These are phyloP conservation scores for Trypanosoma melophagium DNA, from an alignment of 208 protist species.

Conservation along the genomic window DNA sequence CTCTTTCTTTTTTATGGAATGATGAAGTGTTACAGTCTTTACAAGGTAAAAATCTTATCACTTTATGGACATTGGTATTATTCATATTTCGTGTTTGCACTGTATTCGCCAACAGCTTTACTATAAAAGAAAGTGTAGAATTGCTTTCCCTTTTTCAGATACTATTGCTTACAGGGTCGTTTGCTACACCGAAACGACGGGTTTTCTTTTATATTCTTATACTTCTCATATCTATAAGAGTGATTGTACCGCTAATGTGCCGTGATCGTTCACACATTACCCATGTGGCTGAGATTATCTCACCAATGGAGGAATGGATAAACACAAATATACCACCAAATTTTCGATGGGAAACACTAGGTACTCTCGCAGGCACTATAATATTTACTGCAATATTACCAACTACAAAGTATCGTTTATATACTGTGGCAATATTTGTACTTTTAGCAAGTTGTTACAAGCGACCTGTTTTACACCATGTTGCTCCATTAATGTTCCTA, in stretches of 20 bases:
- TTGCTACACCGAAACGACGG: conserved; percentile 12
- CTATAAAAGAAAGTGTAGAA: conserved; percentile 67
- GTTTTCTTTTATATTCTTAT: conserved; percentile 15
- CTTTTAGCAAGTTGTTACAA: conserved; percentile 34
- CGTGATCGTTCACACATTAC: conserved; percentile 57
- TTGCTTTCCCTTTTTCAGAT: conserved; percentile 38
- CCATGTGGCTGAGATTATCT: conserved; percentile 43
- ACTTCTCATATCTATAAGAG: conserved; percentile 30
- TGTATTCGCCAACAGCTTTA: conserved; percentile 78
- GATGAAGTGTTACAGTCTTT: conserved; percentile 30
- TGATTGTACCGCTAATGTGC: conserved; percentile 38
- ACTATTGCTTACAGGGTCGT: conserved; percentile 11
- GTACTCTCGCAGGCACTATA: conserved; percentile 25
- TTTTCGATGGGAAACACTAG: conserved; percentile 23
- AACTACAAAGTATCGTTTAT: conserved; percentile 8
- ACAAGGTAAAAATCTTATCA: conserved; percentile 9
- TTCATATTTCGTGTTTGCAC: conserved; percentile 46
- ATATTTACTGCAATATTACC: conserved; percentile 2
- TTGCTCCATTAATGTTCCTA: conserved; percentile 33
- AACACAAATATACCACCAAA: background rate
- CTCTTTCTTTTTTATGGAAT: conserved; percentile 44
- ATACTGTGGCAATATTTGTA: conserved; percentile 1
- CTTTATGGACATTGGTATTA: conserved; percentile 33
- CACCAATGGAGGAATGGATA: conserved; percentile 35
- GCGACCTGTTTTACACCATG: conserved; percentile 50